Base-by-base conservation (phyloP, 2,329 filamentous ascomycete species). In the Aspergillus thermomutatus region DNA sequence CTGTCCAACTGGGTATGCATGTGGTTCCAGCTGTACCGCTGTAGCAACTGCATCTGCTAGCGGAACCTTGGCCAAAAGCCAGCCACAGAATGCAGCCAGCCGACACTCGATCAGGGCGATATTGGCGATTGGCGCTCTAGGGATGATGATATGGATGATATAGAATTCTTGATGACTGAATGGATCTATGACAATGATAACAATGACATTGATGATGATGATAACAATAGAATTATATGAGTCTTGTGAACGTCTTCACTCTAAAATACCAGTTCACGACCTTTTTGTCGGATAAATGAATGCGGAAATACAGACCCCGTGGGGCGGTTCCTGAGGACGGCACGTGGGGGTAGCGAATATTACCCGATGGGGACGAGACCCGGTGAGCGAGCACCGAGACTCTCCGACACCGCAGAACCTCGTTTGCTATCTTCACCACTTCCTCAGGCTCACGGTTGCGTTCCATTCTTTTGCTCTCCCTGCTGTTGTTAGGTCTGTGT, bases 1-100 rank as follows among this genome's bases (percentile, higher is more conserved):
- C 72, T 97, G 93, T 79, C 92, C 92, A 0, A 81, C 75, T 45
- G 90, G 90, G 1, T 96, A 88, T 72, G 74, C 73, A 3, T 96
- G 91, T 73, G 91, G 89, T 1, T 80, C 81, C 21, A 91, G 87
- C 70, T 95, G 91, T 75, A 87, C 86, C 28, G 82, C 85, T 4
- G 76, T 74, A 7, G 72, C 64, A 17, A 78, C 76, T 50, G 79
- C 75, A 7, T 80, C 79, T 7, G 77, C 79, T 48, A 87, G 83
- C n/a, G 82, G 76, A 6, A 83, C 82, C 27, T 70, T 77, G 11
- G 73, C 70, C 4, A 79, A 79, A 61, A 66, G 69, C 50, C 61
- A 70, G 55, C 69, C 72, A 9, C 62, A 64, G 7, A 66, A 60
- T 26, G 54, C 50, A n/a, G 57, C 53, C 43, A 56, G 52, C 50